These are phyloP conservation scores for Hyphopichia khmerensis DNA, from an alignment of 1,139 yeast species.

Conservation along the genomic window DNA sequence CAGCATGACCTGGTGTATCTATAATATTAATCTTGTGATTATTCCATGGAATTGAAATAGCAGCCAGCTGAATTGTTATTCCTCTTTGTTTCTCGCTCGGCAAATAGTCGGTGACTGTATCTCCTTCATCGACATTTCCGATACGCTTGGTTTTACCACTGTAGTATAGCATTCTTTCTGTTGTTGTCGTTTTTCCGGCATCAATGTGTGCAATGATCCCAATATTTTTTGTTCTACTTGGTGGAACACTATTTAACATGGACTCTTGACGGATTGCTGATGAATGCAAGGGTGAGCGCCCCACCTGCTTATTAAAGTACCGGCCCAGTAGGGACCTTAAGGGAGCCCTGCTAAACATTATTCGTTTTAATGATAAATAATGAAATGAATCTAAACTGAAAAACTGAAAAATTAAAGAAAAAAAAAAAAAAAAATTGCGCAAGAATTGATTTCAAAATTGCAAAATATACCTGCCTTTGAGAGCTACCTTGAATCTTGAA, in stretches of 20 bases:
- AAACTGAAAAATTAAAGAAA: too few species aligned
- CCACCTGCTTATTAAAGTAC: too few species aligned
- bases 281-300: too few species aligned
- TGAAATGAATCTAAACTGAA: too few species aligned
- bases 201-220: constrained; percentile 87
- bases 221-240: constrained; percentile 55
- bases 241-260: constrained; percentile 28
- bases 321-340: too few species aligned
- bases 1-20: constrained; percentile 99
- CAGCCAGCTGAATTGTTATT: constrained; percentile 95
- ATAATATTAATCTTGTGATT: constrained; percentile 74
- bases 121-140: constrained; percentile 96
- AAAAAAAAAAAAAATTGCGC: too few species aligned
- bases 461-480: too few species aligned
- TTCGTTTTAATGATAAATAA: too few species aligned
- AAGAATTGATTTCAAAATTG: too few species aligned
- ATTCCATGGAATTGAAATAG: constrained; percentile 89
- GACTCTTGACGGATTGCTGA: constrained; percentile 6
- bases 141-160: constrained; percentile 78
- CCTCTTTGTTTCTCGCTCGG: constrained; percentile 93
- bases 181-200: constrained; percentile 89
- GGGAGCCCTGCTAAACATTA: too few species aligned
- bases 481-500: too few species aligned
- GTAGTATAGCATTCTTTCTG: constrained; percentile 88
- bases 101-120: constrained; percentile 89